phyloP scores from a whole-genome alignment of 1,139 yeast genomes.

The Pichia sp. region DNA sequence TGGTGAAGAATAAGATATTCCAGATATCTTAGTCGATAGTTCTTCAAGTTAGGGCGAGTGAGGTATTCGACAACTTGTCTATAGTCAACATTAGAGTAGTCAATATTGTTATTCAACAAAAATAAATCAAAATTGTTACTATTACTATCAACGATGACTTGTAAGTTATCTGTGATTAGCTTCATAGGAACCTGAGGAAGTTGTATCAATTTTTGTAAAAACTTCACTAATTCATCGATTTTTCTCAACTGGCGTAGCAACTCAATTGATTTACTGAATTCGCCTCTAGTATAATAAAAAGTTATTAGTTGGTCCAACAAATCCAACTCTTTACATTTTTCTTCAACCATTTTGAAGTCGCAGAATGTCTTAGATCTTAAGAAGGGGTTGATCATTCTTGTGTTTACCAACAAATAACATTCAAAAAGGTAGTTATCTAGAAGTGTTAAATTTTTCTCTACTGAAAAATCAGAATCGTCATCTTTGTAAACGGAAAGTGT shows the following conservation, averaged over 20 bases:
- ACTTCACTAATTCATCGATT: constrained; percentile 45
- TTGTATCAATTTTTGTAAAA: constrained; percentile 46
- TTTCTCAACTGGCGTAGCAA: constrained; percentile 39
- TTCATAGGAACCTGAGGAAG: constrained; percentile 49
- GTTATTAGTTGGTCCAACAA: constrained; percentile 71
- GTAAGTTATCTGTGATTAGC: constrained; percentile 55
- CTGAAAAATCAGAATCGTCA: constrained; percentile 16
- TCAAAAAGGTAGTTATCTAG: constrained; percentile 79
- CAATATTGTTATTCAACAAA: constrained; percentile 64
- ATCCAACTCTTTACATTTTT: constrained; percentile 46
- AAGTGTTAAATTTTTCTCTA: constrained; percentile 39
- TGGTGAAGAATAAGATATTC: constrained; percentile 53
- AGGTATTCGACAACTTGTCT: constrained; percentile 49
- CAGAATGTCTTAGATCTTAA: constrained; percentile 73
- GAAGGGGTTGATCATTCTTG: constrained; percentile 77
- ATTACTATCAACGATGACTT: constrained; percentile 35
- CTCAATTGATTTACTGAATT: constrained; percentile 66
- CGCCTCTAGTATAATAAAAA: constrained; percentile 60
- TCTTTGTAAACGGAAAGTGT: constrained; percentile 37
- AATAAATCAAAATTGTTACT: constrained; percentile 44
- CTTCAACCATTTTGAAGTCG: constrained; percentile 58
- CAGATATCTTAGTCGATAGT: constrained; percentile 50
- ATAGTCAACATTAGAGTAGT: constrained; percentile 57
- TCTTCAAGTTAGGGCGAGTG: constrained; percentile 23
- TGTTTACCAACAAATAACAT: constrained; percentile 64